These are phyloP conservation scores for Magnaporthiopsis incrustans DNA, from an alignment of 2,329 filamentous ascomycete genomes.

Conservation along the genomic window DNA sequence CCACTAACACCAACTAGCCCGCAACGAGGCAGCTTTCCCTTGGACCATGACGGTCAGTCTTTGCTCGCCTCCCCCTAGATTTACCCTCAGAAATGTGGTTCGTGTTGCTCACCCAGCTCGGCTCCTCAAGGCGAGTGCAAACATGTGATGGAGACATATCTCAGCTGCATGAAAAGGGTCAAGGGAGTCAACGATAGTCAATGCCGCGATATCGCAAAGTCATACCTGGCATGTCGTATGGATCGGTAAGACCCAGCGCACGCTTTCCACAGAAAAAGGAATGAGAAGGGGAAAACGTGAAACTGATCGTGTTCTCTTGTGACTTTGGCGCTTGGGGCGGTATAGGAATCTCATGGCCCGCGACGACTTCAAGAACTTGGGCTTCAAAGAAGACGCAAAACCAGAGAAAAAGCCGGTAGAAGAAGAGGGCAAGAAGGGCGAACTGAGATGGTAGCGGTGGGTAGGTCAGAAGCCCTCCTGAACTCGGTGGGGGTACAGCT, in stretches of 20 bases:
- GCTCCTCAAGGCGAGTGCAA: conserved; percentile 76
- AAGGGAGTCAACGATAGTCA: conserved; percentile 79
- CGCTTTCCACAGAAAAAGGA: background rate
- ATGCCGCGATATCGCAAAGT: conserved; percentile 79
- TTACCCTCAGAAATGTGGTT: background rate
- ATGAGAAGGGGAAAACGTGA: background rate
- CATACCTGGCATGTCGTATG: conserved; percentile 88
- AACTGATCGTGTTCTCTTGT: conserved; percentile 11
- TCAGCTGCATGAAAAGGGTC: conserved; percentile 77
- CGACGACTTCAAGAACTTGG: conserved; percentile 91
- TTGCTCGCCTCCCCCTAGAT: too few species aligned
- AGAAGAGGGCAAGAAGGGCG: conserved; percentile 22
- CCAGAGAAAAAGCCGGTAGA: conserved; percentile 22
- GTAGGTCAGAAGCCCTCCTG: background rate
- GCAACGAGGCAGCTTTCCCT: conserved; percentile 88
- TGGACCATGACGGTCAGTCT: conserved; percentile 73
- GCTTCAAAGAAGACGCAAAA: conserved; percentile 48
- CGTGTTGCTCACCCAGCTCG: background rate
- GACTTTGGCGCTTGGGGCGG: background rate
- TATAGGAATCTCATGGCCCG: conserved; percentile 89
- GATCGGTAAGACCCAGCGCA: conserved; percentile 57
- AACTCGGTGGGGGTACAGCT: too few species aligned
- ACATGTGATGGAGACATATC: conserved; percentile 74
- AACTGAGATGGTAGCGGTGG: conserved; percentile 22
- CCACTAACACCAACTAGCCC: conserved; percentile 44